Conservation (phyloP, 176 grass and related monocot species). For the Triticum monococcum region DNA sequence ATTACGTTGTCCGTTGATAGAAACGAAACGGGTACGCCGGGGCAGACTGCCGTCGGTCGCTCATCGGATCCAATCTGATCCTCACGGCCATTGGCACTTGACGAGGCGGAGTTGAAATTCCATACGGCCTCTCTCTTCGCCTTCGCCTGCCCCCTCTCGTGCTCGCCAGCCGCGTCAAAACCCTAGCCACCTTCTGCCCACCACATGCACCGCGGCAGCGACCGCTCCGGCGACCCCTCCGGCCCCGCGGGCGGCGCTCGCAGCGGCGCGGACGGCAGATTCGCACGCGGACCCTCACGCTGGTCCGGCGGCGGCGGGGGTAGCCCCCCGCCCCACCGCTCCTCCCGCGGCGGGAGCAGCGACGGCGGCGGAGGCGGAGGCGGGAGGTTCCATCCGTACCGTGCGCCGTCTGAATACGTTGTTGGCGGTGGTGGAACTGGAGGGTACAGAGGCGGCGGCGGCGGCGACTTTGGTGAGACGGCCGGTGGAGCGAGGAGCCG, state of each 20-base stretch:
- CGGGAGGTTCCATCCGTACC: conserved; percentile 69
- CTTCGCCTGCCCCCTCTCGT: not conserved
- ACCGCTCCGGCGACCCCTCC: conserved; percentile 42
- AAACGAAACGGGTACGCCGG: not conserved
- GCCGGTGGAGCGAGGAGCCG: conserved; percentile 26
- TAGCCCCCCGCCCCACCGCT: conserved; percentile 42
- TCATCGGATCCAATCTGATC: conserved; percentile 17
- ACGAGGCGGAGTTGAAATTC: not conserved
- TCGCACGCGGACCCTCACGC: conserved; percentile 44
- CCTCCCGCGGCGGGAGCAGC: conserved; percentile 22
- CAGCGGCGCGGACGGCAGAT: conserved; percentile 29
- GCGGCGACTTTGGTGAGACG: conserved; percentile 38
- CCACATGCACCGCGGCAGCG: conserved; percentile 50
- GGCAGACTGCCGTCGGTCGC: not conserved
- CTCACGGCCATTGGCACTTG: not conserved
- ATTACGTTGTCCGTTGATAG: not conserved
- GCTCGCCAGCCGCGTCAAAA: conserved; percentile 10
- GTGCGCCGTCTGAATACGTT: conserved; percentile 34
- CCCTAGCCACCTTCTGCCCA: conserved; percentile 17
- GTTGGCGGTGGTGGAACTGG: conserved; percentile 36
- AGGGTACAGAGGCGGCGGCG: conserved; percentile 37
- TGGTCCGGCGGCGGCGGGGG: conserved; percentile 30
- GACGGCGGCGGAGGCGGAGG: conserved; percentile 30
- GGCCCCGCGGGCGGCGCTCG: not conserved
- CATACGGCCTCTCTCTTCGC: not conserved